phyloP scores from a whole-genome alignment of 352 stramenopile genomes.

The Globisporangium paddicum region DNA sequence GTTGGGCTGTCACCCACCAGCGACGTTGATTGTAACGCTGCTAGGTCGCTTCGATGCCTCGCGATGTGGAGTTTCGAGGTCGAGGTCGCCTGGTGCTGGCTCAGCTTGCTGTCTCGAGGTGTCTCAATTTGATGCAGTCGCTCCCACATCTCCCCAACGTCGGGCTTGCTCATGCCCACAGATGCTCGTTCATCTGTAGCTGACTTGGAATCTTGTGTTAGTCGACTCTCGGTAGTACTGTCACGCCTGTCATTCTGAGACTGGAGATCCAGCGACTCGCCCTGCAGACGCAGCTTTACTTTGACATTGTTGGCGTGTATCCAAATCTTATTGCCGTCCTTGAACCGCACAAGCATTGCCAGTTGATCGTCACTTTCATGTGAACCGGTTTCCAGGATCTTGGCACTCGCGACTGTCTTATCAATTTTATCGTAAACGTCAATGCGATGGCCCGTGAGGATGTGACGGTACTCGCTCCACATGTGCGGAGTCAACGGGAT shows the following conservation, averaged over 20 bases:
- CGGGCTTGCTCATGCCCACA: neutral
- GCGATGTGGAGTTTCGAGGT: neutral
- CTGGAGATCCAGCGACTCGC: neutral
- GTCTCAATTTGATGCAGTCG: neutral
- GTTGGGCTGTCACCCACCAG: neutral
- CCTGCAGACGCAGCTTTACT: conserved; percentile 24
- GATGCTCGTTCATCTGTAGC: neutral
- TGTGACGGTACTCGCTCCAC: conserved; percentile 17
- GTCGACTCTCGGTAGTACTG: neutral
- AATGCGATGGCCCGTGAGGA: conserved; percentile 21
- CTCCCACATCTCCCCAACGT: neutral
- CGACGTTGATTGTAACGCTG: neutral
- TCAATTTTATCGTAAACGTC: conserved; percentile 22
- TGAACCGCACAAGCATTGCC: conserved; percentile 22
- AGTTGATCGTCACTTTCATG: conserved; percentile 2
- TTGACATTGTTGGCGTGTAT: conserved; percentile 19
- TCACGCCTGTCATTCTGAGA: neutral
- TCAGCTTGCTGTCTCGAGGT: neutral
- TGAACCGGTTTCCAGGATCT: conserved; percentile 15
- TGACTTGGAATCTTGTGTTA: too few species aligned
- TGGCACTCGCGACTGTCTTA: conserved; percentile 19
- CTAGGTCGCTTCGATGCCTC: conserved; percentile 1
- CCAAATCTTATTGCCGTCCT: conserved; percentile 24
- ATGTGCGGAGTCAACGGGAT: conserved; percentile 19
- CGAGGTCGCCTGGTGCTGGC: neutral